Percentiles rank a stretch among this genome's conserved stretches.
Conservation (phyloP, 164 flowering plant genomes). For the Vitis cinerea region DNA sequence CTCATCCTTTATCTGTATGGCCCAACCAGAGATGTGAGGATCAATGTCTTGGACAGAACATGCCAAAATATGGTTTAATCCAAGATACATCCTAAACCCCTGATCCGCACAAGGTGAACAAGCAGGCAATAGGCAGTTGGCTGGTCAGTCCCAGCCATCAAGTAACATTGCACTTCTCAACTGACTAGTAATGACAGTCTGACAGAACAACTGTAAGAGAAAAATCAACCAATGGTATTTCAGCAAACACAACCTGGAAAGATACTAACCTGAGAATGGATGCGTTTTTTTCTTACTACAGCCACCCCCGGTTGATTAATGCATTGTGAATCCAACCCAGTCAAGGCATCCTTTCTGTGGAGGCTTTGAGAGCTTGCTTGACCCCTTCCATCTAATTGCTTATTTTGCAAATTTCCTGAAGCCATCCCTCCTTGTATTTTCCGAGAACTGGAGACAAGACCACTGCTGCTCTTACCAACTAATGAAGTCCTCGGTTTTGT, state of each 20-base stretch:
- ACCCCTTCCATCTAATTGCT: constrained; percentile 48
- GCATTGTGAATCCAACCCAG: constrained; percentile 62
- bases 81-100: neutral
- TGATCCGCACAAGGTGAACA: constrained; percentile 4
- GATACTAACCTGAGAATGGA: constrained; percentile 71
- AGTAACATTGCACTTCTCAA: neutral
- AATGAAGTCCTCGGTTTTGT: constrained; percentile 46
- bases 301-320: constrained; percentile 59
- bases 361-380: constrained; percentile 48
- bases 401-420: constrained; percentile 43
- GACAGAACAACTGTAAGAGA: neutral
- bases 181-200: neutral
- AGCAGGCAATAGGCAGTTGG: neutral
- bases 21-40: no score
- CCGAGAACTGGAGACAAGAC: constrained; percentile 43
- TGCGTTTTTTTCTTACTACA: constrained; percentile 68
- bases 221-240: neutral
- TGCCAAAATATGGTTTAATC: no score
- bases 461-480: constrained; percentile 50
- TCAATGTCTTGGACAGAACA: no score
- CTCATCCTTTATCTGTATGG: no score
- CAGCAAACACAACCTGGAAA: neutral
- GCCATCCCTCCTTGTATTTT: constrained; percentile 43
- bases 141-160: neutral
- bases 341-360: constrained; percentile 53